Percentiles rank a stretch among this genome's conserved stretches.
Evolutionary conservation across 164 flowering plant genomes (phyloP).

Genomic region (Litsea cubeba): DNA sequence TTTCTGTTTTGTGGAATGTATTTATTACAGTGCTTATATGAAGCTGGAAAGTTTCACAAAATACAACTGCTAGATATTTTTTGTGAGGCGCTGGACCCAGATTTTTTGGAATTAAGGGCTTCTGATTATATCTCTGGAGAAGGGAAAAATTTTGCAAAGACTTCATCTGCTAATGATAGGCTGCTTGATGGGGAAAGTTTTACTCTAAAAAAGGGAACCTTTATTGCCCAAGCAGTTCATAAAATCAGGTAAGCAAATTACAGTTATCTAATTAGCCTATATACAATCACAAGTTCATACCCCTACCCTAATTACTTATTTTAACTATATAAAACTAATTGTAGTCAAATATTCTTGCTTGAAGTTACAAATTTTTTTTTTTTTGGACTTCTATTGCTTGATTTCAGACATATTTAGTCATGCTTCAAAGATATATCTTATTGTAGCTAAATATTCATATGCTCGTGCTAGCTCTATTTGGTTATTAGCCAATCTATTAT

Average conservation of each 20-base stretch:
- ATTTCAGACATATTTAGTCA: no score
- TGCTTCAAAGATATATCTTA: no score
- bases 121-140: conserved; percentile 16
- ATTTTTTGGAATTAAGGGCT: conserved; percentile 19
- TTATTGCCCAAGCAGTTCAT: conserved; percentile 38
- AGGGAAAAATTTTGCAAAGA: conserved; percentile 10
- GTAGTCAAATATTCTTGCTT: no score
- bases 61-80: conserved; percentile 56
- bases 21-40: conserved; percentile 64
- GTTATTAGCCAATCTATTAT: no score
- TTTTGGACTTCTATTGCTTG: no score
- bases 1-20: conserved; percentile 4
- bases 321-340: no score
- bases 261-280: not conserved
- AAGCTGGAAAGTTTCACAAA: conserved; percentile 54
- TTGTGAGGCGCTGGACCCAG: conserved; percentile 79
- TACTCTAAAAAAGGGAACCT: conserved; percentile 25
- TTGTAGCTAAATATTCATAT: no score
- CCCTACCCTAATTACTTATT: not conserved
- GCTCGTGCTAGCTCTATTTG: no score
- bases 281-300: not conserved
- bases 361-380: no score
- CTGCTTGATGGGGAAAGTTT: conserved; percentile 15
- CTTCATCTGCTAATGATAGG: conserved; percentile 19
- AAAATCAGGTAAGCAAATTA: conserved; percentile 47